Percentiles rank a stretch among this genome's conserved stretches.
Conservation (phyloP, 2,329 filamentous ascomycete genomes). For the Ceratocystiopsis minuta region DNA sequence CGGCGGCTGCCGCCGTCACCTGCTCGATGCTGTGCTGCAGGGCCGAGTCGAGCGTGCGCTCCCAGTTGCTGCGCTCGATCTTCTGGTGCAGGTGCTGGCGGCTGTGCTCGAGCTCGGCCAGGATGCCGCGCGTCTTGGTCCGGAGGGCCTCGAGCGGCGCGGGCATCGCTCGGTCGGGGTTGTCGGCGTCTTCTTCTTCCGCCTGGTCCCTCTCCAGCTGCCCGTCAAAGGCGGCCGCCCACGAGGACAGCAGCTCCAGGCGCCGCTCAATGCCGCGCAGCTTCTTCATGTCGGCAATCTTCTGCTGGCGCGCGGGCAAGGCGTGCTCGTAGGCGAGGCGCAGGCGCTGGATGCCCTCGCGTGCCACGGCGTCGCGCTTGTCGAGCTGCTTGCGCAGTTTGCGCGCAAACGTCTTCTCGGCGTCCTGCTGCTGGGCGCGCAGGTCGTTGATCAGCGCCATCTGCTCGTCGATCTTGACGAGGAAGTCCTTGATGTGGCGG, state of each 20-base stretch:
- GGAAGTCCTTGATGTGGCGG: conserved; percentile 94
- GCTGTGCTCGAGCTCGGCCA: conserved; percentile 77
- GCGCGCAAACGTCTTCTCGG: conserved; percentile 60
- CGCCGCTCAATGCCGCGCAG: conserved; percentile 67
- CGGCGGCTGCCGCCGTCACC: conserved; percentile 48
- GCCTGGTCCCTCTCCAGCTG: conserved; percentile 42
- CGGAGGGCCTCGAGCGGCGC: conserved; percentile 56
- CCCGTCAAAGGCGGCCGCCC: conserved; percentile 81
- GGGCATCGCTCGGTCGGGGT: conserved; percentile 28
- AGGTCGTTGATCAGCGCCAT: conserved; percentile 94
- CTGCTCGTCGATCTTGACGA: conserved; percentile 98
- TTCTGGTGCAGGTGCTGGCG: conserved; percentile 80
- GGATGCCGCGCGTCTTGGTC: conserved; percentile 74
- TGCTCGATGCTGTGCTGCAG: conserved; percentile 71
- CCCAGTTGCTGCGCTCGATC: conserved; percentile 68
- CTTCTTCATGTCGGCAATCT: conserved; percentile 61
- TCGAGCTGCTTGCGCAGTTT: conserved; percentile 86
- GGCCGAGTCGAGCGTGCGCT: conserved; percentile 70
- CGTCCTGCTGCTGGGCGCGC: conserved; percentile 80
- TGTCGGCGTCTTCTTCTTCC: conserved; percentile 47
- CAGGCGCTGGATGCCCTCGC: conserved; percentile 65
- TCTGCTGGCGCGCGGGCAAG: conserved; percentile 58
- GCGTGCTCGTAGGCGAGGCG: conserved; percentile 73
- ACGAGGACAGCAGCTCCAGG: conserved; percentile 71
- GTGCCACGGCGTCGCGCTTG: conserved; percentile 58